These are phyloP conservation scores for Powellomyces hirtus DNA, from an alignment of 192 early-diverging fungal species.

Conservation along the genomic window DNA sequence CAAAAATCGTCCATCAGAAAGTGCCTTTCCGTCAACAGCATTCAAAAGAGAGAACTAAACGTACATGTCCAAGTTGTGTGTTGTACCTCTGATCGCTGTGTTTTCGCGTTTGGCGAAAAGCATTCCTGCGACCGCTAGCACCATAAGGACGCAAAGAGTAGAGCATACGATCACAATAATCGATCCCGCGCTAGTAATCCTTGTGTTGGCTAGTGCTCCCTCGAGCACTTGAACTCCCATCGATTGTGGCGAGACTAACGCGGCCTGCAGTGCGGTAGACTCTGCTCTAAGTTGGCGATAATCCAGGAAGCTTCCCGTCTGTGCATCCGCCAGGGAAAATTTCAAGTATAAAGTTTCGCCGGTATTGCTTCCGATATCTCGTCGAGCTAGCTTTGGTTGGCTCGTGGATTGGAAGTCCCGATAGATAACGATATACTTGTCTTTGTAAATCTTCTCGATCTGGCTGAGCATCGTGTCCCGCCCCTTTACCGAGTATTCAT, in stretches of 20 bases:
- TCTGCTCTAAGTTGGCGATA: conserved; percentile 7
- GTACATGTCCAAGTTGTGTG: background rate
- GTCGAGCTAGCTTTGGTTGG: background rate
- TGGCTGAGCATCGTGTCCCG: conserved; percentile 7
- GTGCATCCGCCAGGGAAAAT: conserved; percentile 11
- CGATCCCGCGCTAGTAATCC: conserved; percentile 2
- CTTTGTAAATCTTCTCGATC: background rate
- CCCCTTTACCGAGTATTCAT: background rate
- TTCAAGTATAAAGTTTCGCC: conserved; percentile 5
- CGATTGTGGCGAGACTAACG: background rate
- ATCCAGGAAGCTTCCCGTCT: conserved; percentile 2
- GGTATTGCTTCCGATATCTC: background rate
- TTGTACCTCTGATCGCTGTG: background rate
- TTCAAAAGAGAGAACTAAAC: background rate
- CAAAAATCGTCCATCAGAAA: background rate
- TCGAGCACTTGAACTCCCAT: background rate
- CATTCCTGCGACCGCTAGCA: background rate
- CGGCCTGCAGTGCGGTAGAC: background rate
- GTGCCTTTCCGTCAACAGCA: background rate
- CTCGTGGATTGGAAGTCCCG: conserved; percentile 8
- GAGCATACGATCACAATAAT: conserved; percentile 10
- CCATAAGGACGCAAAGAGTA: background rate
- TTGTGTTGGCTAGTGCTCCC: conserved; percentile 14
- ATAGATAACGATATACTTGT: conserved; percentile 7
- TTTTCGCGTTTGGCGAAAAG: background rate